These are phyloP conservation scores for Helichrysum umbraculigerum DNA, from an alignment of 129 eudicot genomes.

Conservation along the genomic window DNA sequence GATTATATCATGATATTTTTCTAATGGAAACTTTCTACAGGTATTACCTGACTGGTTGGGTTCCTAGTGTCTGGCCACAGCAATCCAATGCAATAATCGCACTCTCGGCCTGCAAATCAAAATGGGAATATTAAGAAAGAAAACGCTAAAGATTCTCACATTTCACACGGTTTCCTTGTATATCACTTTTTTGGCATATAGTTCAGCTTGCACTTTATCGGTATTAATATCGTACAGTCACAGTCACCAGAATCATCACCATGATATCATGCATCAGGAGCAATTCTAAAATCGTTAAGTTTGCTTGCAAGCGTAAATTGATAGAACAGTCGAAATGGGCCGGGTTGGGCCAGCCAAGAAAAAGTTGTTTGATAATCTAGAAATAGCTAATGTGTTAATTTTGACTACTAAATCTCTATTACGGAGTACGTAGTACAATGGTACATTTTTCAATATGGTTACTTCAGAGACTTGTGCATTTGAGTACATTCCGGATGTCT, in stretches of 20 bases:
- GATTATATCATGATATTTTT: not conserved
- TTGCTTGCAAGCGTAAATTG: not conserved
- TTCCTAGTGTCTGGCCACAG: conserved; percentile 81
- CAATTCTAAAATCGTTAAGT: not conserved
- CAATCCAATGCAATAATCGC: conserved; percentile 88
- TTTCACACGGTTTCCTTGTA: not conserved
- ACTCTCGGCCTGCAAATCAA: conserved; percentile 74
- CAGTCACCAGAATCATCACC: not conserved
- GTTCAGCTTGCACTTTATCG: not conserved
- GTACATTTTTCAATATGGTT: not conserved
- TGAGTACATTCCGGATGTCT: not conserved
- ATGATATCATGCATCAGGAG: not conserved
- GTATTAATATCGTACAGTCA: not conserved
- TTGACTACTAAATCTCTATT: not conserved
- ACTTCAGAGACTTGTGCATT: conserved; percentile 1
- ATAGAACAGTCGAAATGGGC: not conserved
- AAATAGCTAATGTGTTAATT: not conserved
- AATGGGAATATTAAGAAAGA: not conserved
- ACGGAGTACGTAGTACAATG: not conserved
- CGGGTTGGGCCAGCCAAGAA: not conserved
- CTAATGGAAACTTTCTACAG: not conserved
- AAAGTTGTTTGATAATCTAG: not conserved
- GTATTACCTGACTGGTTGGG: conserved; percentile 77
- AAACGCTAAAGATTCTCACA: not conserved
- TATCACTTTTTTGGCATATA: not conserved